Conservation (phyloP, 108 stramenopile genomes). For the Nitzschia palea region DNA sequence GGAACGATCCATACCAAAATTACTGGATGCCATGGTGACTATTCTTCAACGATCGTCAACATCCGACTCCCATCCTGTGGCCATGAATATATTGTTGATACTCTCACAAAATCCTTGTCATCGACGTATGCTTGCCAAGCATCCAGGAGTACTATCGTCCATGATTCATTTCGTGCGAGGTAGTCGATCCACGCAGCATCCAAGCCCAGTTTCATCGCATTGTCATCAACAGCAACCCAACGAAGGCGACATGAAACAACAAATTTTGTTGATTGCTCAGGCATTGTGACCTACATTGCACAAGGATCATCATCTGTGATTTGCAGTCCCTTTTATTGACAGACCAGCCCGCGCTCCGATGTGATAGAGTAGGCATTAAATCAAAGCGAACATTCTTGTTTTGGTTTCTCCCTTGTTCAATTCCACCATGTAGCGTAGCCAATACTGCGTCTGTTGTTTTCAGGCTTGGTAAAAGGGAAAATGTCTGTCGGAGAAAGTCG, state of each 20-base stretch:
- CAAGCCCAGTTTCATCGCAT: background rate
- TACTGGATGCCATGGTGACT: background rate
- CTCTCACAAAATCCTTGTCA: constrained; percentile 31
- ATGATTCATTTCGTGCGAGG: constrained; percentile 29
- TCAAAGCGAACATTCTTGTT: background rate
- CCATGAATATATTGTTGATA: constrained; percentile 8
- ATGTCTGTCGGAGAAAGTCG: no score
- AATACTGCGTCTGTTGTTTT: no score
- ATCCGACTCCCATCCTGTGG: background rate
- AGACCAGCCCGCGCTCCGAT: no score
- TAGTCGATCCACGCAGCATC: background rate
- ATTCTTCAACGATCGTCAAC: background rate
- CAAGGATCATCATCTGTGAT: no score
- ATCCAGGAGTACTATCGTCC: constrained; percentile 27
- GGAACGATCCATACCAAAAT: background rate
- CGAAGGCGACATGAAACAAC: constrained; percentile 16
- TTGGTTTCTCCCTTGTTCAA: background rate
- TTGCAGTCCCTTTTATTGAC: no score
- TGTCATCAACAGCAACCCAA: background rate
- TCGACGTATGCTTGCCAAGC: constrained; percentile 27
- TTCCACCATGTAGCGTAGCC: no score
- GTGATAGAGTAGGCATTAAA: no score
- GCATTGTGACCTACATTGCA: constrained; percentile 2
- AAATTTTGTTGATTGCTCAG: constrained; percentile 17
- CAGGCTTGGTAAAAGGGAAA: no score